A percentile compares a stretch with the other conserved stretches of the same genome.
These are phyloP conservation scores for Sicyos edulis DNA, from an alignment of 306 rosid species.

Conservation along the genomic window DNA sequence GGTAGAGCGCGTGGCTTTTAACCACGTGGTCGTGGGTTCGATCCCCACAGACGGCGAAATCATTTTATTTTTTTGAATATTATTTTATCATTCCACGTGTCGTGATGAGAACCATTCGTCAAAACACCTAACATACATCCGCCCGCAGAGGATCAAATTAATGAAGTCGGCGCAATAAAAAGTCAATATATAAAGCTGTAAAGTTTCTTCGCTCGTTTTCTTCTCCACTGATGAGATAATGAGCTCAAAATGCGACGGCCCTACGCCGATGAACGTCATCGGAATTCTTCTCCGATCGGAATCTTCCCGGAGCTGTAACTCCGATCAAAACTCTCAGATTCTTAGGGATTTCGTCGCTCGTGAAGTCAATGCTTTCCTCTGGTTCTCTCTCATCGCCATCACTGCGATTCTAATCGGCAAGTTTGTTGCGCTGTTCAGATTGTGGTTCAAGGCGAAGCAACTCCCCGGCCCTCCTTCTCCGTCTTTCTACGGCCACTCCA, in stretches of 20 bases:
- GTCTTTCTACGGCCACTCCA: slow-evolving; percentile 50
- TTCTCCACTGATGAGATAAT: slow-evolving; percentile 37
- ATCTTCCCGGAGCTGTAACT: slow-evolving; percentile 21
- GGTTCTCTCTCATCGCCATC: slow-evolving; percentile 47
- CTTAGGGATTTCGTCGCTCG: slow-evolving; percentile 45
- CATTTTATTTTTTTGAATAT: too few relatives aligned
- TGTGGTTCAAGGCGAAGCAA: slow-evolving; percentile 40
- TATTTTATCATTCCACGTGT: neutral
- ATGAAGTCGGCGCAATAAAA: neutral
- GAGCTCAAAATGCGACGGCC: slow-evolving; percentile 29
- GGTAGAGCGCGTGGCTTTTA: slow-evolving; percentile 18
- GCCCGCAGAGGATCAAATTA: neutral
- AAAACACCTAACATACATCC: neutral
- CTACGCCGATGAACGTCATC: slow-evolving; percentile 25
- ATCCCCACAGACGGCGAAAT: slow-evolving; percentile 6
- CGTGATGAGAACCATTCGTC: neutral
- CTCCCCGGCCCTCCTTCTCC: slow-evolving; percentile 62
- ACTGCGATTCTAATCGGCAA: slow-evolving; percentile 40
- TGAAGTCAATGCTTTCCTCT: slow-evolving; percentile 69
- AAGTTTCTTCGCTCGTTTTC: neutral
- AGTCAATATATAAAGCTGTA: neutral
- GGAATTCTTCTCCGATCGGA: slow-evolving; percentile 32
- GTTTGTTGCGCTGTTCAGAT: slow-evolving; percentile 27
- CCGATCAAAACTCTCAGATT: slow-evolving; percentile 22
- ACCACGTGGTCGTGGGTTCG: slow-evolving; percentile 21